These are phyloP conservation scores for Cordyceps cicadae DNA, from an alignment of 2,329 filamentous ascomycete genomes.

Conservation along the genomic window DNA sequence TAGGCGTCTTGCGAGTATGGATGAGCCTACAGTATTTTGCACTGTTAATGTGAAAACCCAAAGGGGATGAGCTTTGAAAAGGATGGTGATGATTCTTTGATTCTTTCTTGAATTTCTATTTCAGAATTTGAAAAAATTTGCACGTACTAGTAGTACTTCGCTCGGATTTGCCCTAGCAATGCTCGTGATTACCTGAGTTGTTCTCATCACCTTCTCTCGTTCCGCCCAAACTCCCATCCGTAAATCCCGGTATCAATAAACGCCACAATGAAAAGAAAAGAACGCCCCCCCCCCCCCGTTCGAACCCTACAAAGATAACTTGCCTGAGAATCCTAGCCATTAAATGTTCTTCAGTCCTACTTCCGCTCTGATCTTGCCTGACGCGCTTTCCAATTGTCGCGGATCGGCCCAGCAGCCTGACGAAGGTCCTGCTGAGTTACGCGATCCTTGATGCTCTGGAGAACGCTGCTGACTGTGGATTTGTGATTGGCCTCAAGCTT, in stretches of 20 bases:
- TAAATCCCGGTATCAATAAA: neutral
- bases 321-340: neutral
- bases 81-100: neutral
- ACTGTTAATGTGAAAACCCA: neutral
- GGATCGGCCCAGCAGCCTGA: conserved; percentile 59
- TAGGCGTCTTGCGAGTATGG: neutral
- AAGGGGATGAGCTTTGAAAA: neutral
- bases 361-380: conserved; percentile 25
- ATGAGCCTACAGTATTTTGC: conserved; percentile 1
- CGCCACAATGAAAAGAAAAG: neutral
- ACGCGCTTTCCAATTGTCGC: conserved; percentile 69
- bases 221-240: neutral
- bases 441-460: conserved; percentile 80
- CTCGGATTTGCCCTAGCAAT: neutral
- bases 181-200: neutral
- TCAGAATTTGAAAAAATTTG: neutral
- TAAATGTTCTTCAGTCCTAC: neutral
- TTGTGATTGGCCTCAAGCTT: conserved; percentile 88
- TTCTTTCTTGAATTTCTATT: neutral
- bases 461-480: conserved; percentile 72
- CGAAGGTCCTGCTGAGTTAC: conserved; percentile 79
- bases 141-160: no score
- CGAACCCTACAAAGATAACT: neutral
- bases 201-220: neutral
- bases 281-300: neutral